A percentile compares a stretch with the other conserved stretches of the same genome.
phyloP scores from a whole-genome alignment of 2,329 filamentous ascomycete species.

The Fusarium nodosum region DNA sequence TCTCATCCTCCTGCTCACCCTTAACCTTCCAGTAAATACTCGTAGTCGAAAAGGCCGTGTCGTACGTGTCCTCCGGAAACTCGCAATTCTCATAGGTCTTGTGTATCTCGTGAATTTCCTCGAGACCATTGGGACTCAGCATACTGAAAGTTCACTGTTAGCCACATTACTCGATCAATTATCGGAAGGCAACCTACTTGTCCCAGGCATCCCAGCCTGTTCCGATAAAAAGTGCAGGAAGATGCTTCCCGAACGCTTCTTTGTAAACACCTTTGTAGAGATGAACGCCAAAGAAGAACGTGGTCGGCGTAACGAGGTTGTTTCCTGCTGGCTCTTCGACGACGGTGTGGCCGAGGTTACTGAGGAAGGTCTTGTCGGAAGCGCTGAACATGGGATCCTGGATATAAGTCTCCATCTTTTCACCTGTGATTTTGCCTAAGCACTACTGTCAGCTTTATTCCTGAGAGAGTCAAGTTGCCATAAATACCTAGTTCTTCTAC shows the following conservation, averaged over 20 bases:
- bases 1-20: background rate
- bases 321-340: conserved; percentile 68
- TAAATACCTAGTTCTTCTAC: conserved; percentile 62
- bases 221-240: conserved; percentile 71
- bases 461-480: conserved; percentile 12
- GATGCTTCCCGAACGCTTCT: conserved; percentile 59
- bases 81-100: conserved; percentile 30
- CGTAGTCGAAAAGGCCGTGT: conserved; percentile 47
- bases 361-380: conserved; percentile 65
- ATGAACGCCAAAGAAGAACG: conserved; percentile 74
- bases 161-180: background rate
- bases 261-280: conserved; percentile 69
- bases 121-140: conserved; percentile 34
- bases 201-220: conserved; percentile 67
- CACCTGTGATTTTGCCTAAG: conserved; percentile 37
- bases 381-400: conserved; percentile 68
- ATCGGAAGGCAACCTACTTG: conserved; percentile 54
- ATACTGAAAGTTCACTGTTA: conserved; percentile 23
- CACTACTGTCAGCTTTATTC: background rate
- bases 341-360: conserved; percentile 66
- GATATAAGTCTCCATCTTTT: conserved; percentile 61
- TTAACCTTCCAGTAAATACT: conserved; percentile 47
- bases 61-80: conserved; percentile 45
- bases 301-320: conserved; percentile 60
- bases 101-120: conserved; percentile 45